phyloP scores from a whole-genome alignment of 495 filamentous ascomycete genomes.

The Acidomyces sp. region DNA sequence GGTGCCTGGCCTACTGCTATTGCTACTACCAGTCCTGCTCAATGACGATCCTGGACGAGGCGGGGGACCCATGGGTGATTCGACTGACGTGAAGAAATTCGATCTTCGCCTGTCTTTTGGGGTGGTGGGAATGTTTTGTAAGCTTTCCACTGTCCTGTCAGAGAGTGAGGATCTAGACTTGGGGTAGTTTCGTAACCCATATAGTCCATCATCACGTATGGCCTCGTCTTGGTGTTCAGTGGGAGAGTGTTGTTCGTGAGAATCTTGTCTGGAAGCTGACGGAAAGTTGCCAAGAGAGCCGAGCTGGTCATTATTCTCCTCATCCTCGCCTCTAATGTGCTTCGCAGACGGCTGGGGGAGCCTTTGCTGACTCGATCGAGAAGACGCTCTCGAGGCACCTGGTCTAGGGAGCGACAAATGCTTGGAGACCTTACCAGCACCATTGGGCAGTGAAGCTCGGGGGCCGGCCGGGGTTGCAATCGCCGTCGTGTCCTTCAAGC shows the following conservation, averaged over 20 bases:
- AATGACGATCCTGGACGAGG: conserved; percentile 43
- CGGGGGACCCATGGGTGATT: conserved; percentile 43
- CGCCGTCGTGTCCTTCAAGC: neutral
- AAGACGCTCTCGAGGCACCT: conserved; percentile 4
- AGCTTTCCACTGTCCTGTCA: conserved; percentile 55
- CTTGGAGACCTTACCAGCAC: too few relatives aligned
- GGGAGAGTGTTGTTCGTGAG: conserved; percentile 13
- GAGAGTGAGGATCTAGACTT: conserved; percentile 44
- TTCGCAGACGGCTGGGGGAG: neutral
- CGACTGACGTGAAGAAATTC: conserved; percentile 43
- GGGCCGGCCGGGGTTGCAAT: neutral
- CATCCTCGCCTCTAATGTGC: conserved; percentile 10
- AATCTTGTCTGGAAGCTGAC: conserved; percentile 21
- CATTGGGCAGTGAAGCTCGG: neutral
- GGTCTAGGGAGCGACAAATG: neutral
- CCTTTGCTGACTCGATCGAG: conserved; percentile 12
- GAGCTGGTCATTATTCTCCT: conserved; percentile 21
- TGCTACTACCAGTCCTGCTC: conserved; percentile 27
- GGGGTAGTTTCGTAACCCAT: conserved; percentile 13
- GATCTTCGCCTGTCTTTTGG: conserved; percentile 47
- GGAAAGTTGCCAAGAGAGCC: conserved; percentile 20
- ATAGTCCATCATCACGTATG: conserved; percentile 10
- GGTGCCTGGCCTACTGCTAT: conserved; percentile 33
- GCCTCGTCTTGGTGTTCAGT: conserved; percentile 2
- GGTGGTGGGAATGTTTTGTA: conserved; percentile 51